Evolutionary conservation across 2,329 filamentous ascomycete species (phyloP).

Genomic region (Escovopsis sp.): DNA sequence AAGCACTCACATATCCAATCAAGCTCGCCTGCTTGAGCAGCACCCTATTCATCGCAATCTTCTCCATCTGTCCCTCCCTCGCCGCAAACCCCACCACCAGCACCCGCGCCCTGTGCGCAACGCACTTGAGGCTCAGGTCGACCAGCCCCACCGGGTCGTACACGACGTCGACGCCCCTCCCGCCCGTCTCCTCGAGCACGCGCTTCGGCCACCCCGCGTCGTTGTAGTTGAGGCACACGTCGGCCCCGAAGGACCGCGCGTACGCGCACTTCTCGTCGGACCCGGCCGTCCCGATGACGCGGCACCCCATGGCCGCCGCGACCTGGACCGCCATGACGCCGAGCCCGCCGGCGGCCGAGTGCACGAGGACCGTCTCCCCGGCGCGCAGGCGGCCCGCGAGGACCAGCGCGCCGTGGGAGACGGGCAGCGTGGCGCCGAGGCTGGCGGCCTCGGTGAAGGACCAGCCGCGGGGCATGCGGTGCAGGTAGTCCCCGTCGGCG

Average conservation of each 20-base stretch:
- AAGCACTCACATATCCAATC: slow-evolving; percentile 36
- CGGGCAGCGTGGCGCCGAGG: slow-evolving; percentile 36
- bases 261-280: slow-evolving; percentile 29
- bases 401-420: slow-evolving; percentile 37
- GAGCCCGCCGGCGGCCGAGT: slow-evolving; percentile 39
- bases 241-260: slow-evolving; percentile 24
- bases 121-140: slow-evolving; percentile 36
- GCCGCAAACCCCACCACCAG: slow-evolving; percentile 46
- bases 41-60: slow-evolving; percentile 38
- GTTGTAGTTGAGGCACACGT: slow-evolving; percentile 26
- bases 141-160: slow-evolving; percentile 45
- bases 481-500: slow-evolving; percentile 17
- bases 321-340: slow-evolving; percentile 42
- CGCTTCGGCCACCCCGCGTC: slow-evolving; percentile 32
- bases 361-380: slow-evolving; percentile 37
- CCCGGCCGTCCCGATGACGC: slow-evolving; percentile 38
- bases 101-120: slow-evolving; percentile 37
- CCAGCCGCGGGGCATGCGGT: slow-evolving; percentile 30
- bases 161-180: slow-evolving; percentile 39
- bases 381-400: slow-evolving; percentile 23
- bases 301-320: slow-evolving; percentile 35
- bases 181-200: slow-evolving; percentile 31
- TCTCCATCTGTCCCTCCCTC: slow-evolving; percentile 35
- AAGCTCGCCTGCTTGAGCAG: slow-evolving; percentile 37
- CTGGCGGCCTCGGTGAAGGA: slow-evolving; percentile 35